Conservation (phyloP, 139 green algal species). For the Picochlorum sp. region DNA sequence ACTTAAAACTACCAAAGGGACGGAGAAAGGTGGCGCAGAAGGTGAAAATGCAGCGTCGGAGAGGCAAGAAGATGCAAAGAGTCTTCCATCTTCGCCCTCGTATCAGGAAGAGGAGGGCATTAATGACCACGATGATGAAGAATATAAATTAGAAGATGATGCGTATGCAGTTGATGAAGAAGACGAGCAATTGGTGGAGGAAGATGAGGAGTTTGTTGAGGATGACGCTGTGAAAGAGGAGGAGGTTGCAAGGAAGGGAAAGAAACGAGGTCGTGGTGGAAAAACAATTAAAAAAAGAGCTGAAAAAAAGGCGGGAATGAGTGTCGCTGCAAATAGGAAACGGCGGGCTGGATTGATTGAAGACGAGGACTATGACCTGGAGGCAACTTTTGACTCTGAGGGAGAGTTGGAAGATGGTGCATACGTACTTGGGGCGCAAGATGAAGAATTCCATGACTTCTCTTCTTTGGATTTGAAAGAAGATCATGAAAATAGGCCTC, state of each 20-base stretch:
- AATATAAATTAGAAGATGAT: conserved; percentile 23
- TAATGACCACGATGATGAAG: background rate
- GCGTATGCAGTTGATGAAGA: conserved; percentile 1
- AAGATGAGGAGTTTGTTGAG: conserved; percentile 19
- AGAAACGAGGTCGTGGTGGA: background rate
- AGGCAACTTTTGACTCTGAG: conserved; percentile 24
- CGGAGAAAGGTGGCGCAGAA: background rate
- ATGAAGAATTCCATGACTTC: conserved; percentile 53
- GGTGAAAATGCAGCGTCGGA: background rate
- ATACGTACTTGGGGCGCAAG: conserved; percentile 20
- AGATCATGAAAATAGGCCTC: conserved; percentile 77
- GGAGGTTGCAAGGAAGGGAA: background rate
- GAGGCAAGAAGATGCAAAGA: too few relatives aligned
- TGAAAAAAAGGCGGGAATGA: background rate
- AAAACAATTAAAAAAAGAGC: background rate
- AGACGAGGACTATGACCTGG: conserved; percentile 26
- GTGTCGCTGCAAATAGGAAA: background rate
- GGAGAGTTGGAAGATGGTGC: conserved; percentile 13
- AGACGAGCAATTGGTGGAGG: conserved; percentile 8
- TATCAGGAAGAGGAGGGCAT: too few relatives aligned
- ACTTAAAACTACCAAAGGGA: background rate
- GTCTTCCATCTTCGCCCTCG: too few relatives aligned
- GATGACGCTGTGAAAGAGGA: background rate
- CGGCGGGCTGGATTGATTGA: background rate
- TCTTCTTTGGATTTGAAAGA: conserved; percentile 61